Evolutionary conservation across 345 rosid species (phyloP).

Genomic region (Adansonia digitata): DNA sequence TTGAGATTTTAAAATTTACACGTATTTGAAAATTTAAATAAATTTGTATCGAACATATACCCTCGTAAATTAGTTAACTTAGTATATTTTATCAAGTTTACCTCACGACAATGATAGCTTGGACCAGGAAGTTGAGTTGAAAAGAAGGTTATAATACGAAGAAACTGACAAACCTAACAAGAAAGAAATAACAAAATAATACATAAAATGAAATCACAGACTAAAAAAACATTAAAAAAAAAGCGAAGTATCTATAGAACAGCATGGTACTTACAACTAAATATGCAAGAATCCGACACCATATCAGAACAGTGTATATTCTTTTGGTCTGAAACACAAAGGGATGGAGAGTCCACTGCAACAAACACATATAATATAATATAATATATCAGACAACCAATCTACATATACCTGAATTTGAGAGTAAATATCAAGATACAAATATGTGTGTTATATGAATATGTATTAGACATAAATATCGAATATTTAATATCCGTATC

Average conservation of each 20-base stretch:
- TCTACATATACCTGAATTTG: too few species aligned
- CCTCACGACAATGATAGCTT: constrained; percentile 3
- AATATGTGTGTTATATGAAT: too few species aligned
- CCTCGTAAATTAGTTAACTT: too few species aligned
- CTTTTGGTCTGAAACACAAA: constrained; percentile 87
- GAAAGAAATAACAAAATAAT: constrained; percentile 17
- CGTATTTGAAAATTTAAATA: too few species aligned
- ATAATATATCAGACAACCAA: not conserved
- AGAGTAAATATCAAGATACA: not conserved
- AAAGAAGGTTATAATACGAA: constrained; percentile 82
- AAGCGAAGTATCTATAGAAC: too few species aligned
- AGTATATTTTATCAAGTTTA: constrained; percentile 28
- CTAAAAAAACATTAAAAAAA: not conserved
- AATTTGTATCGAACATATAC: too few species aligned
- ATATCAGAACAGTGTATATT: constrained; percentile 88
- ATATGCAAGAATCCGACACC: constrained; percentile 98
- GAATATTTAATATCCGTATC: too few species aligned
- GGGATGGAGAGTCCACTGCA: constrained; percentile 99
- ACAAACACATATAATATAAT: too few species aligned
- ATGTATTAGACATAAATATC: too few species aligned
- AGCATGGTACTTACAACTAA: constrained; percentile 70
- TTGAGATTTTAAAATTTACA: too few species aligned
- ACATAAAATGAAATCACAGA: too few species aligned
- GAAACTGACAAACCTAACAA: constrained; percentile 81
- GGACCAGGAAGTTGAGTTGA: constrained; percentile 49